phyloP scores from a whole-genome alignment of 345 rosid species.

The Hypericum androsaemum region DNA sequence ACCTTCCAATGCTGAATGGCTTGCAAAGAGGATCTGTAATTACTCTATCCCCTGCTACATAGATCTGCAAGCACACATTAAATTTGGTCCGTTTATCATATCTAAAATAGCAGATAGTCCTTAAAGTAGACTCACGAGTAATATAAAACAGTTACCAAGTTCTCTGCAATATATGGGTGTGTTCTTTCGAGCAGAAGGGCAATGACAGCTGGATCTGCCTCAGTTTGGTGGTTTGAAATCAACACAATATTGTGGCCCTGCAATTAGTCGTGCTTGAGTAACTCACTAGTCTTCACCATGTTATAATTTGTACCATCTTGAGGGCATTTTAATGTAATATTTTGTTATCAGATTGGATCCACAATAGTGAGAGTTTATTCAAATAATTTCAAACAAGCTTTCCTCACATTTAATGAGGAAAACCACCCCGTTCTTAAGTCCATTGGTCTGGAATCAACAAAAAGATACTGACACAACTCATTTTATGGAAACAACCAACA shows the following conservation, averaged over 20 bases:
- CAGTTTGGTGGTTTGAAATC: constrained; percentile 95
- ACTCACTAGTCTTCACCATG: background rate
- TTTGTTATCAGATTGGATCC: too few relatives aligned
- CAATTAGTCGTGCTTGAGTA: constrained; percentile 16
- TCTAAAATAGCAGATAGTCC: constrained; percentile 2
- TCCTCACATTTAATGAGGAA: too few relatives aligned
- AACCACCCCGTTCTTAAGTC: too few relatives aligned
- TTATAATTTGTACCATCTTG: too few relatives aligned
- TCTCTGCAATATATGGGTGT: constrained; percentile 51
- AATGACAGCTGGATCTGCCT: constrained; percentile 92
- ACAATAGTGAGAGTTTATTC: too few relatives aligned
- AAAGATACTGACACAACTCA: background rate
- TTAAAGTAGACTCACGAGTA: constrained; percentile 12
- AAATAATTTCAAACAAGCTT: too few relatives aligned
- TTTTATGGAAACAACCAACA: too few relatives aligned
- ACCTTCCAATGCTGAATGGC: constrained; percentile 99
- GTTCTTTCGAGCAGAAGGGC: constrained; percentile 77
- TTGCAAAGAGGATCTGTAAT: constrained; percentile 92
- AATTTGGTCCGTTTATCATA: constrained; percentile 1
- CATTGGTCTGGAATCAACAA: too few relatives aligned
- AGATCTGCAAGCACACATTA: constrained; percentile 41
- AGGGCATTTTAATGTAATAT: too few relatives aligned
- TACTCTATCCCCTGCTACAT: constrained; percentile 96
- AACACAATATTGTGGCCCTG: constrained; percentile 88
- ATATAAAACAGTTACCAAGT: constrained; percentile 40